Evolutionary conservation across 163 green algal genomes (phyloP), one percentile per base, ranked within the genome.

Genomic region (Chlamydomonas reinhardtii): DNA sequence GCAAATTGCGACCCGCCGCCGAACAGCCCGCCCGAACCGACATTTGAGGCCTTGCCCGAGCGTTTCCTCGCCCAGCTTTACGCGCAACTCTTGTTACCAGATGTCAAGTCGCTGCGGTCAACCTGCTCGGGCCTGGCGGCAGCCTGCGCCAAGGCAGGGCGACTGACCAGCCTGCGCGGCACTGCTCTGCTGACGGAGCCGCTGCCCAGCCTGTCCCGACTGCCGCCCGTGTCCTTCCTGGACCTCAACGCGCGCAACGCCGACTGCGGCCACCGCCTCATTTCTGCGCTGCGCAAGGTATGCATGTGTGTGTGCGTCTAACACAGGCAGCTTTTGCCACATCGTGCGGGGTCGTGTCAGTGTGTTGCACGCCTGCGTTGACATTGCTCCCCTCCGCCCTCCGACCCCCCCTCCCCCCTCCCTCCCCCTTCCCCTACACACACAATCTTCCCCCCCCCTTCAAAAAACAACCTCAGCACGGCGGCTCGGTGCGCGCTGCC

Each of bases 221-320:
- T 85, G 66, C 78, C 78, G 25, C 43, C 77, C 29, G 64, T 71
- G 19, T 20, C 48, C n/a, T 61, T 68, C 43, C 66, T 85, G 5
- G 66, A 76, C 31, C 76, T 77, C 66, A 85, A 85, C 43, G 66
- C 78, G 8, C 78, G 78, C n/a, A 85, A 85, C 78, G 78, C 78
- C 2, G 78, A 73, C 20, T 85, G 78, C 78, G 59, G 78, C 78
- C 43, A 85, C 66, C 78, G 71, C 35, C 78, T 85, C n/a, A 56
- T 56, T 14, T 56, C 48, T 14, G 48, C 48, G 14, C 48, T 56
- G 48, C 48, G 48, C 12, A 56, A 56, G 48, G 48, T 56, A 11
- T 11, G 43, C 11, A 11, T 54, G 43, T 54, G 11, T 54, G 43
- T n/a, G n/a, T n/a, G n/a, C n/a, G n/a, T n/a, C n/a, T n/a, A n/a